phyloP scores from a whole-genome alignment of 2,329 filamentous ascomycete species.

The Xenoacremonium recifei region DNA sequence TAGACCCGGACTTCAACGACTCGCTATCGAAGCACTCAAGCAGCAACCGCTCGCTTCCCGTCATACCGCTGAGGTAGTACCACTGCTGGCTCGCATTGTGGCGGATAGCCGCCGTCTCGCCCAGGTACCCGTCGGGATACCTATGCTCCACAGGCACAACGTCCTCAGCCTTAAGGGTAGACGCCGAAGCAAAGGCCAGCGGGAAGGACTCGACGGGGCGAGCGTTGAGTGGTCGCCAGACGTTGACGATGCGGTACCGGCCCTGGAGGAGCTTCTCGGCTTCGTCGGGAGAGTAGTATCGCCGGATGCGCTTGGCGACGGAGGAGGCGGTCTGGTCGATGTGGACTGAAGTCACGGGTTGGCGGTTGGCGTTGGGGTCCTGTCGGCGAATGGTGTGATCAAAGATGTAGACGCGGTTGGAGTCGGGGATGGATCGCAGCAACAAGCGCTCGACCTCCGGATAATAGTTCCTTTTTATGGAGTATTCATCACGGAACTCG shows the following conservation, averaged over 20 bases:
- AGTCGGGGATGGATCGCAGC: slow-evolving; percentile 63
- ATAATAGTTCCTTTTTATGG: slow-evolving; percentile 75
- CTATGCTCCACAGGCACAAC: slow-evolving; percentile 72
- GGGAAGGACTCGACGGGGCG: slow-evolving; percentile 64
- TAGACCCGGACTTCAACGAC: slow-evolving; percentile 45
- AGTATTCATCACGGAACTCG: slow-evolving; percentile 66
- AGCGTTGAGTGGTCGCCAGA: slow-evolving; percentile 69
- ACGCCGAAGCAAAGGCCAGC: slow-evolving; percentile 66
- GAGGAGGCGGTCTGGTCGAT: slow-evolving; percentile 77
- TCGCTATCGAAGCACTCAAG: slow-evolving; percentile 78
- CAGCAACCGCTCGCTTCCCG: slow-evolving; percentile 66
- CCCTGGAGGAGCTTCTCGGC: slow-evolving; percentile 63
- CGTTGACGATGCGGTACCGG: slow-evolving; percentile 81
- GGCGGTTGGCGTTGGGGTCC: slow-evolving; percentile 55
- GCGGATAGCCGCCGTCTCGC: slow-evolving; percentile 71
- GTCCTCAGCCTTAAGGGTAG: slow-evolving; percentile 59
- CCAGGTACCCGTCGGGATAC: slow-evolving; percentile 62
- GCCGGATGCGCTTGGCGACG: slow-evolving; percentile 63
- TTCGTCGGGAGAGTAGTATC: slow-evolving; percentile 69
- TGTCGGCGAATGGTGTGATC: slow-evolving; percentile 84
- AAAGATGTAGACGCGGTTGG: slow-evolving; percentile 69
- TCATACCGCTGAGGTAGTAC: slow-evolving; percentile 81
- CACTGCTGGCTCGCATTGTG: slow-evolving; percentile 64
- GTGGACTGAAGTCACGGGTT: slow-evolving; percentile 71
- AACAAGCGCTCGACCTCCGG: slow-evolving; percentile 77